Percentiles rank a stretch among this genome's conserved stretches.
Conservation (phyloP, 345 rosid genomes). For the Arabidopsis arenosa region DNA sequence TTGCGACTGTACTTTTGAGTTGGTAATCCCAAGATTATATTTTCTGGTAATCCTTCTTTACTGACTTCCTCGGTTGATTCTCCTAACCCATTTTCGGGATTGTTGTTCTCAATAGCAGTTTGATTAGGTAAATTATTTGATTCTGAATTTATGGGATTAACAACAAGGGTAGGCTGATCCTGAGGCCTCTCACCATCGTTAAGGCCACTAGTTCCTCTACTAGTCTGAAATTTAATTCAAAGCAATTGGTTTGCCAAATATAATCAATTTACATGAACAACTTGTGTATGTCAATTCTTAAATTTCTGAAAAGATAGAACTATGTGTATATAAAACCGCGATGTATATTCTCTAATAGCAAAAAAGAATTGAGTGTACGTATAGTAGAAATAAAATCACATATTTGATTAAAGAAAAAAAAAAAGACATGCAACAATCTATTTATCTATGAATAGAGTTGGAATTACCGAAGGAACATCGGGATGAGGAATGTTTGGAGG, state of each 20-base stretch:
- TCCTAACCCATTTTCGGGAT: neutral
- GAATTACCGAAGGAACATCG: neutral
- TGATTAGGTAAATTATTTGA: neutral
- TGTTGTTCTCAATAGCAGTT: neutral
- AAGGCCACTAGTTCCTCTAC: neutral
- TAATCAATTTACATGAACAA: neutral
- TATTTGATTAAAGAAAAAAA: neutral
- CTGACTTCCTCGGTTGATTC: neutral
- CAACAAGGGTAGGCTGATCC: neutral
- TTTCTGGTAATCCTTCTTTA: neutral
- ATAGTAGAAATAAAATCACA: neutral
- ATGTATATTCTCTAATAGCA: no score
- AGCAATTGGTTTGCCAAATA: neutral
- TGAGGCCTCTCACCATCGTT: neutral
- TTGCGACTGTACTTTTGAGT: neutral
- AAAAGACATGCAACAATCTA: neutral
- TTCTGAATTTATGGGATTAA: no score
- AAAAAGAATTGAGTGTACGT: no score
- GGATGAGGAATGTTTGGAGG: neutral
- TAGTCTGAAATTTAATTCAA: neutral
- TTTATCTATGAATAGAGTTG: neutral
- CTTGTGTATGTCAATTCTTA: no score
- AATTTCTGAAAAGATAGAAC: no score
- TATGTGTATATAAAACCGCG: no score
- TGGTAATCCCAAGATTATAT: neutral